Percentiles rank a stretch among this genome's conserved stretches.
These are phyloP conservation scores for Euphorbia lathyris DNA, from an alignment of 345 rosid genomes.

Conservation along the genomic window DNA sequence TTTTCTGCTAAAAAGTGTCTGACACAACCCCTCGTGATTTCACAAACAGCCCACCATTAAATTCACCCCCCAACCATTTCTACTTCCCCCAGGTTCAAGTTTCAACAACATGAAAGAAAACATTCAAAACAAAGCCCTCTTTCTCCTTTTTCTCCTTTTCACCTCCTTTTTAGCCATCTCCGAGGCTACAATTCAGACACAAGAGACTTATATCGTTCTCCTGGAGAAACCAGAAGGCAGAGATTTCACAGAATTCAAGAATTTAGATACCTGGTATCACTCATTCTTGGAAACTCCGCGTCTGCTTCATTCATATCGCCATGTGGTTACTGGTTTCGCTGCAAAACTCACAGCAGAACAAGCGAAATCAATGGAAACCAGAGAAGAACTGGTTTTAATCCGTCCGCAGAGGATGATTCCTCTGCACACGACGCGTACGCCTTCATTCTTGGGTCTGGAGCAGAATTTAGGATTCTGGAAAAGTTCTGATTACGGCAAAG, in stretches of 20 bases:
- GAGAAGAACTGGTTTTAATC: conserved; percentile 20
- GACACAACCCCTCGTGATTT: background rate
- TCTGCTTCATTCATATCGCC: conserved; percentile 23
- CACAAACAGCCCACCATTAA: background rate
- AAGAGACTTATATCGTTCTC: conserved; percentile 30
- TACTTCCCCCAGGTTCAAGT: background rate
- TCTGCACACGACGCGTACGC: conserved; percentile 18
- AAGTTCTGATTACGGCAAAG: conserved; percentile 15
- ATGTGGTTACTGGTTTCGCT: conserved; percentile 30
- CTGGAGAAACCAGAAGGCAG: conserved; percentile 17
- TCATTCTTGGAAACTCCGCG: conserved; percentile 24
- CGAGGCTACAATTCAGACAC: background rate
- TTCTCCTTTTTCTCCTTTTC: background rate
- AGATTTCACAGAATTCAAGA: conserved; percentile 8
- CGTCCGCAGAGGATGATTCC: conserved; percentile 22
- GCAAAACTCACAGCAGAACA: conserved; percentile 26
- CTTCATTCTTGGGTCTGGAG: conserved; percentile 16
- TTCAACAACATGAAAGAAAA: background rate
- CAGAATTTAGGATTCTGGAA: conserved; percentile 14
- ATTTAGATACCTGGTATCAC: conserved; percentile 24
- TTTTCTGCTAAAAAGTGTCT: background rate
- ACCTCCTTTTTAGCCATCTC: background rate
- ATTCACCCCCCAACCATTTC: background rate
- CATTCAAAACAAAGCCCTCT: background rate
- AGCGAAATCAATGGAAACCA: conserved; percentile 17